phyloP scores from a whole-genome alignment of 768 basidiomycete genomes.

The Kwoniella bestiolae region DNA sequence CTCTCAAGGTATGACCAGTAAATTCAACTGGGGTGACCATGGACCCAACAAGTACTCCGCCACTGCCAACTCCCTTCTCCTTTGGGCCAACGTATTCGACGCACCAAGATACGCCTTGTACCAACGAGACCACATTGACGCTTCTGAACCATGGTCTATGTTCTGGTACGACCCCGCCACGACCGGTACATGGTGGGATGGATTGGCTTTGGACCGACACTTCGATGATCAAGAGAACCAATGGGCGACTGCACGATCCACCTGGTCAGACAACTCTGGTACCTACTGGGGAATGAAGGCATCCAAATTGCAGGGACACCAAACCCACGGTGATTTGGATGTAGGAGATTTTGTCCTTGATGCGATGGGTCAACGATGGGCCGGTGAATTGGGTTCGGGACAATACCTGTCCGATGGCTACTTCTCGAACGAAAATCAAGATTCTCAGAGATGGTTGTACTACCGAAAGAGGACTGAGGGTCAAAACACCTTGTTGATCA shows the following conservation, averaged over 20 bases:
- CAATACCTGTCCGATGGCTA: conserved; percentile 79
- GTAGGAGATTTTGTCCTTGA: conserved; percentile 94
- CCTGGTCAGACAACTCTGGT: conserved; percentile 86
- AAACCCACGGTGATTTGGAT: conserved; percentile 95
- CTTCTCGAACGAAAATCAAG: conserved; percentile 75
- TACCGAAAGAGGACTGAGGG: conserved; percentile 97
- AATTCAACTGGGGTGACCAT: conserved; percentile 65
- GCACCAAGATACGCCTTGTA: conserved; percentile 77
- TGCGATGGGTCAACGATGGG: conserved; percentile 90
- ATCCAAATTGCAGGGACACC: conserved; percentile 76
- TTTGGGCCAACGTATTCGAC: conserved; percentile 73
- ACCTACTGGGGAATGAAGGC: conserved; percentile 88
- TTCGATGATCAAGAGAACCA: conserved; percentile 74
- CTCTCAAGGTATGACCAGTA: conserved; percentile 75
- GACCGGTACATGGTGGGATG: conserved; percentile 90
- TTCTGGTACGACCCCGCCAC: conserved; percentile 88
- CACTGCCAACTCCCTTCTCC: conserved; percentile 85
- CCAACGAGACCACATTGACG: conserved; percentile 85
- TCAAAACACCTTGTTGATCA: conserved; percentile 88
- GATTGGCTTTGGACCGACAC: conserved; percentile 75
- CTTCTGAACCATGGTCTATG: conserved; percentile 79
- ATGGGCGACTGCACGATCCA: conserved; percentile 90
- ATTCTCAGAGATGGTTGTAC: conserved; percentile 79
- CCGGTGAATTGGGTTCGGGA: conserved; percentile 88
- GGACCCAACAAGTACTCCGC: conserved; percentile 94